Evolutionary conservation across 352 stramenopile genomes (phyloP).

Genomic region (Globisporangium ultimum): DNA sequence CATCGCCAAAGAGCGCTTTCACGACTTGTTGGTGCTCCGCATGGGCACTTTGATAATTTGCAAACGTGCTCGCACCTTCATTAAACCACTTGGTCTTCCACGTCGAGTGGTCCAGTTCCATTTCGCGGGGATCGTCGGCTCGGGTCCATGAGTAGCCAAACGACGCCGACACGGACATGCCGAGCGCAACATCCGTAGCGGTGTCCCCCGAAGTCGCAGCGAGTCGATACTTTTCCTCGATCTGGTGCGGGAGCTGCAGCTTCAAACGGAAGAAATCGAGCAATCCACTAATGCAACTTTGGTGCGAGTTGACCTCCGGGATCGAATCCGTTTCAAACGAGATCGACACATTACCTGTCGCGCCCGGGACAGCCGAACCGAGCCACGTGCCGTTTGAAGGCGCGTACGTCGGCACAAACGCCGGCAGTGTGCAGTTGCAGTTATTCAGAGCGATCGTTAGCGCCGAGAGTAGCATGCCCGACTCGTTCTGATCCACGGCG

Average conservation of each 20-base stretch:
- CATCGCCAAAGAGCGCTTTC: slow-evolving; percentile 33
- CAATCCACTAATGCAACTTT: slow-evolving; percentile 75
- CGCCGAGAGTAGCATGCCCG: slow-evolving; percentile 59
- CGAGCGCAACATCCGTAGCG: slow-evolving; percentile 29
- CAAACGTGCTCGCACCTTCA: neutral
- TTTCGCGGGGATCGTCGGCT: slow-evolving; percentile 42
- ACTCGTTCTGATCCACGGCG: slow-evolving; percentile 61
- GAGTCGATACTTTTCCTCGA: slow-evolving; percentile 61
- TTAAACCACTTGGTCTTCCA: slow-evolving; percentile 1
- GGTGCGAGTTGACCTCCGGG: slow-evolving; percentile 64
- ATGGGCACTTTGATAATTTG: too few species aligned
- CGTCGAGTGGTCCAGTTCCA: slow-evolving; percentile 16
- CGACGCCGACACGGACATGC: slow-evolving; percentile 65
- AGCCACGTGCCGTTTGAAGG: slow-evolving; percentile 58
- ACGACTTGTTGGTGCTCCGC: slow-evolving; percentile 22
- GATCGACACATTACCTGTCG: slow-evolving; percentile 71
- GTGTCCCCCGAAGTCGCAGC: slow-evolving; percentile 21
- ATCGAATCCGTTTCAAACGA: slow-evolving; percentile 75
- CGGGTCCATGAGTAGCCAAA: slow-evolving; percentile 60
- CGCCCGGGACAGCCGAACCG: slow-evolving; percentile 60
- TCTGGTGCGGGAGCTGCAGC: slow-evolving; percentile 52
- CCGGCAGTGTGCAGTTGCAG: slow-evolving; percentile 80
- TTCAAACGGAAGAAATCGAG: slow-evolving; percentile 85
- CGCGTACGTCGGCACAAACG: slow-evolving; percentile 64
- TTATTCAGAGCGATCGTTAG: slow-evolving; percentile 73